Conservation (phyloP, 805 yeast genomes). For the Candida montana region DNA sequence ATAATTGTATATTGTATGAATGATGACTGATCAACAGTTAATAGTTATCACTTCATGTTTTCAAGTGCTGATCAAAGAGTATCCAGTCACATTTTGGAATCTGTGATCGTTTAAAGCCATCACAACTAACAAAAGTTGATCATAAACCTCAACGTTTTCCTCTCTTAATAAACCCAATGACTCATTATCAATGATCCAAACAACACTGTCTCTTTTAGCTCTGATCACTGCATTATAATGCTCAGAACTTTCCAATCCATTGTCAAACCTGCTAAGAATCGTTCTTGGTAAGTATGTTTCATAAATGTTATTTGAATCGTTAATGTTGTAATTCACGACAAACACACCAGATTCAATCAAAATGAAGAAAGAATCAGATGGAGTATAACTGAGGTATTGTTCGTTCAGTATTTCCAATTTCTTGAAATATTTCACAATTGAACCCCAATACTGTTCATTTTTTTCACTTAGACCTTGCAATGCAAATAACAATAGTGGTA, state of each 20-base stretch:
- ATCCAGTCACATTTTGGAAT: slow-evolving; percentile 70
- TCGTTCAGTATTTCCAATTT: slow-evolving; percentile 48
- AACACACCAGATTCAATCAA: slow-evolving; percentile 53
- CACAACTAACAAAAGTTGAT: slow-evolving; percentile 59
- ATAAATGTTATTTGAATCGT: slow-evolving; percentile 26
- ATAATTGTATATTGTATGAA: too few species aligned
- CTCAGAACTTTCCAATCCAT: slow-evolving; percentile 24
- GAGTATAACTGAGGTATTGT: slow-evolving; percentile 39
- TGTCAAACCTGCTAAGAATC: slow-evolving; percentile 41
- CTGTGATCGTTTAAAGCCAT: slow-evolving; percentile 62
- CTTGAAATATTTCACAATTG: slow-evolving; percentile 51
- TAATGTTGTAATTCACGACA: slow-evolving; percentile 46
- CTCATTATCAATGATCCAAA: slow-evolving; percentile 60
- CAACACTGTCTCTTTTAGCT: slow-evolving; percentile 55
- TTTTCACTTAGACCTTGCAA: slow-evolving; percentile 38
- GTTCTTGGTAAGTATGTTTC: slow-evolving; percentile 49
- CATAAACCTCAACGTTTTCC: slow-evolving; percentile 49
- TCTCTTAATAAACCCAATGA: slow-evolving; percentile 40
- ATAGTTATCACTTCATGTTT: background rate
- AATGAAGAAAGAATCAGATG: slow-evolving; percentile 39
- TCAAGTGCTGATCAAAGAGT: slow-evolving; percentile 59
- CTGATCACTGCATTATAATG: slow-evolving; percentile 42
- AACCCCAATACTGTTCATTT: slow-evolving; percentile 56
- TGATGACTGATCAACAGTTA: too few species aligned
- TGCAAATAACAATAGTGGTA: slow-evolving; percentile 40